These are phyloP conservation scores for Fusarium circinatum DNA, from an alignment of 2,329 filamentous ascomycete genomes.

Conservation along the genomic window DNA sequence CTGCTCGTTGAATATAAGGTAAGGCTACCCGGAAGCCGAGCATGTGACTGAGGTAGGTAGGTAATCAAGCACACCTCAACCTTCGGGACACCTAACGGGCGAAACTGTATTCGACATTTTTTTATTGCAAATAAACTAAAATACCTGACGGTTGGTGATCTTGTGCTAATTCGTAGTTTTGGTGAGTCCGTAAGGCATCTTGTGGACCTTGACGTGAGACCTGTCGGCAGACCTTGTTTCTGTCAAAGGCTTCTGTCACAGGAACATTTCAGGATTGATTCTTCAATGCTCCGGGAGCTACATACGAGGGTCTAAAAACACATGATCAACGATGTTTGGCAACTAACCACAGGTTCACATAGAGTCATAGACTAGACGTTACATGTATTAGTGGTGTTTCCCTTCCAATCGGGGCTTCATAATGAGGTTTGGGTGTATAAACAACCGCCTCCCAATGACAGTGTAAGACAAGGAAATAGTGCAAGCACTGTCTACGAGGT, in stretches of 20 bases:
- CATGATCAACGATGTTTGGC: background rate
- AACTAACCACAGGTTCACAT: background rate
- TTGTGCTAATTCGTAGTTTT: background rate
- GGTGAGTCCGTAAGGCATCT: background rate
- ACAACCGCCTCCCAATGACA: background rate
- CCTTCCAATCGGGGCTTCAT: background rate
- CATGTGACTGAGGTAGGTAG: background rate
- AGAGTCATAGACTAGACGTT: background rate
- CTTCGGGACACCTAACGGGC: background rate
- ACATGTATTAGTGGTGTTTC: background rate
- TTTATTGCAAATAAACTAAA: background rate
- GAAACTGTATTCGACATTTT: background rate
- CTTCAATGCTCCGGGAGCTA: background rate
- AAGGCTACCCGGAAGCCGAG: background rate
- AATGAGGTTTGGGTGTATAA: background rate
- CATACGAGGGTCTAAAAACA: background rate
- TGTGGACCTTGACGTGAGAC: background rate
- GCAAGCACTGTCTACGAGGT: background rate
- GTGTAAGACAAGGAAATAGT: background rate
- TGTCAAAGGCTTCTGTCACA: background rate
- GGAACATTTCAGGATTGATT: background rate
- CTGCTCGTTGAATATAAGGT: background rate
- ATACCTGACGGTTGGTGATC: background rate
- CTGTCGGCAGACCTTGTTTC: background rate
- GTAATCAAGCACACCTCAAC: background rate